These are phyloP conservation scores for Ophiostoma sp. DNA, from an alignment of 2,329 filamentous ascomycete species.

Conservation along the genomic window DNA sequence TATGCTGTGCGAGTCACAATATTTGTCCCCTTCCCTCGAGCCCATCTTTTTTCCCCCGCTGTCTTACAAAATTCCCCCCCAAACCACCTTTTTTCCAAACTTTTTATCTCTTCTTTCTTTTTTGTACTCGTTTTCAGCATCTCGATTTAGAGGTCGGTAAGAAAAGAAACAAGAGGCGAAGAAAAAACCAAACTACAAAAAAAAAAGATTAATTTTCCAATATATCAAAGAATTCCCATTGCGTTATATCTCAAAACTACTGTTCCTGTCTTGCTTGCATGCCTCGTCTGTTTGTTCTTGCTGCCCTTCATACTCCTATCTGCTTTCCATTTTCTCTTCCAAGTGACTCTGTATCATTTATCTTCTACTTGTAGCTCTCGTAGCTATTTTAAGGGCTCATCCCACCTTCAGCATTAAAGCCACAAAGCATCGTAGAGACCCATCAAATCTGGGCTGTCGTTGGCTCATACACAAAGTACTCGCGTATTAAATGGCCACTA, in stretches of 20 bases:
- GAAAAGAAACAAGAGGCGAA: conserved; percentile 9
- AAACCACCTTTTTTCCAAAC: conserved; percentile 14
- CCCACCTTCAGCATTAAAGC: neutral
- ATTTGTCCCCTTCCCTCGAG: conserved; percentile 19
- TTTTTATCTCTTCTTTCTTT: conserved; percentile 20
- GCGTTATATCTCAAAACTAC: neutral
- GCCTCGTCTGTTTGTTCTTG: neutral
- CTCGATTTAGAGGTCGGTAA: neutral
- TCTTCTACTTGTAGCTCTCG: neutral
- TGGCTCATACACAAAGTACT: too few species aligned
- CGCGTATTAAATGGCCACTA: neutral
- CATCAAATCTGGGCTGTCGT: too few species aligned
- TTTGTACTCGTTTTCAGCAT: conserved; percentile 18
- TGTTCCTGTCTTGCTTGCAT: neutral
- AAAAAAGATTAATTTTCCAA: conserved; percentile 19
- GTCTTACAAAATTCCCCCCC: conserved; percentile 26
- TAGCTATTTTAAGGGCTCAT: neutral
- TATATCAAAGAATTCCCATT: conserved; percentile 19
- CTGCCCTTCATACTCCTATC: neutral
- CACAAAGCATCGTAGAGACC: neutral
- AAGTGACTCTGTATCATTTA: neutral
- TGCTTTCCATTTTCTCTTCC: neutral
- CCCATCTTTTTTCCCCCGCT: neutral
- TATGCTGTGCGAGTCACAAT: conserved; percentile 26
- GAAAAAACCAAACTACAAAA: conserved; percentile 9